Evolutionary conservation across 1,284 basidiomycete genomes (phyloP).

Genomic region (Blastosporella zonata): DNA sequence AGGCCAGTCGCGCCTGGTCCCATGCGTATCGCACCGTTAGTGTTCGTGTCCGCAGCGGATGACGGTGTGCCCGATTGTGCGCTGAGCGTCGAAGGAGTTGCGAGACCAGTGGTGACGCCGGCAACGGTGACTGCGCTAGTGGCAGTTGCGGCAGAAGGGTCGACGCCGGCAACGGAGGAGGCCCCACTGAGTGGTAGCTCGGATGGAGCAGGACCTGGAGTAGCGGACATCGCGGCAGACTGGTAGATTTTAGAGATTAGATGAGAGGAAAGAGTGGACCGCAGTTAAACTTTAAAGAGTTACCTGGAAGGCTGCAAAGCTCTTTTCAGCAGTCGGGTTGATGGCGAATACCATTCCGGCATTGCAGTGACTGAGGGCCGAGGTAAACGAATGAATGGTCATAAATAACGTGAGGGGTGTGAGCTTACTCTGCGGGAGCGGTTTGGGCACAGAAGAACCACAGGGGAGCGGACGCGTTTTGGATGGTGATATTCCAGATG

Average conservation of each 20-base stretch:
- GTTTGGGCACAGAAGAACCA: conserved; percentile 54
- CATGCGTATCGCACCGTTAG: conserved; percentile 23
- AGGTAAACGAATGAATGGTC: not conserved
- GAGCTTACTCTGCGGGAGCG: conserved; percentile 25
- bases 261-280: not conserved
- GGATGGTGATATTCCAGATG: conserved; percentile 37
- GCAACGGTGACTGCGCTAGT: conserved; percentile 5
- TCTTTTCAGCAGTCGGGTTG: conserved; percentile 43
- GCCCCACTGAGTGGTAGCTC: conserved; percentile 11
- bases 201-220: not conserved
- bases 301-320: conserved; percentile 45
- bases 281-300: not conserved
- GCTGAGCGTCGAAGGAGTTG: conserved; percentile 4
- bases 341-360: conserved; percentile 53
- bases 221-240: conserved; percentile 33
- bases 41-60: too few species aligned
- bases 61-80: conserved; percentile 12
- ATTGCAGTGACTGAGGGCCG: conserved; percentile 34
- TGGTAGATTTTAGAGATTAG: conserved; percentile 16
- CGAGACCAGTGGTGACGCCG: conserved; percentile 11
- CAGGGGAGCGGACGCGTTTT: conserved; percentile 36
- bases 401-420: not conserved
- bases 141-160: conserved; percentile 13
- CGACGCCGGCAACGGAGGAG: conserved; percentile 16
- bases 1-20: conserved; percentile 23